Conservation (phyloP, 192 early-diverging fungal species). For the Linnemannia elongata region DNA sequence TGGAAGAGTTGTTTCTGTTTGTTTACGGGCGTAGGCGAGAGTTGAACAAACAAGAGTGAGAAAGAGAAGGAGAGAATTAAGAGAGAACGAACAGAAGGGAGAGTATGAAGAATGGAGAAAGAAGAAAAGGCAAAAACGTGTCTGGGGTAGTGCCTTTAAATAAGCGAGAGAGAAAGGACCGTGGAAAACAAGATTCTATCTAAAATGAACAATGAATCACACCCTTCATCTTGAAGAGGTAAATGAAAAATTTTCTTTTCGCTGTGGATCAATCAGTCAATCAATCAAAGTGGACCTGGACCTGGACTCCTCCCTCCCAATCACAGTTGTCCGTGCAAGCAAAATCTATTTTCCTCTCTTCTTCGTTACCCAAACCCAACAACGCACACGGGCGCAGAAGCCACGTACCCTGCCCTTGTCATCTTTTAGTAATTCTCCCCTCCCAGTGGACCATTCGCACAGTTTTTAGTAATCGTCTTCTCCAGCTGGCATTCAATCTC, state of each 20-base stretch:
- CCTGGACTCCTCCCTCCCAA: background rate
- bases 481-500: background rate
- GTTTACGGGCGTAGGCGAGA: background rate
- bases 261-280: background rate
- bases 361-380: background rate
- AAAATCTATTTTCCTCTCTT: constrained; percentile 1
- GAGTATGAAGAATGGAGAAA: background rate
- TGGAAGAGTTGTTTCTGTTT: background rate
- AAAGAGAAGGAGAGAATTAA: background rate
- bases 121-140: background rate
- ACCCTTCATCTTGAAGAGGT: constrained; percentile 2
- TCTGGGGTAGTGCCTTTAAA: background rate
- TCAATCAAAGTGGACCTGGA: background rate
- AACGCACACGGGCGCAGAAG: background rate
- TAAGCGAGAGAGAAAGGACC: background rate
- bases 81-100: background rate
- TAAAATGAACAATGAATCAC: background rate
- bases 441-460: constrained; percentile 21
- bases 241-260: background rate
- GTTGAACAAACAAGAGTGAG: background rate
- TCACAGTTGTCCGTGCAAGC: background rate
- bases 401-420: constrained; percentile 21
- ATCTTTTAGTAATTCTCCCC: constrained; percentile 17
- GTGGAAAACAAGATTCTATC: background rate
- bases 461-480: constrained; percentile 27